Evolutionary conservation across 2,329 filamentous ascomycete species (phyloP), one percentile per base, ranked within the genome.

Genomic region (Malbranchea zuffiana): DNA sequence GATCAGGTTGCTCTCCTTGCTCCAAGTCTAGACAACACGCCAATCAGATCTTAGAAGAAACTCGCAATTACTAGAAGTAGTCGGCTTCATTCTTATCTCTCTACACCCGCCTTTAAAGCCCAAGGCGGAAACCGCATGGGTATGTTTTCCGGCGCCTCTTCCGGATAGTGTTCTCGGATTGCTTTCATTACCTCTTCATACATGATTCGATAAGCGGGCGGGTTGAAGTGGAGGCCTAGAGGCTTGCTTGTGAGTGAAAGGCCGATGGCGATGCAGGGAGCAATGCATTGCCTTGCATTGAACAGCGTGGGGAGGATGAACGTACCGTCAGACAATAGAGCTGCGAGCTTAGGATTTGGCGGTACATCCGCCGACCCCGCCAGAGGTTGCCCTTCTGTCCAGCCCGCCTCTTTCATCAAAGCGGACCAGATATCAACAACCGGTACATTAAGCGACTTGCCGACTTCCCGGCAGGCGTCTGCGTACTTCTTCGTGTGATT

Each of bases 371-470:
- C 55, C 59, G 74, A 64, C 57, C 87, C 70, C 10, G 65, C 57
- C 18, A 78, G 51, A 3, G 64, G 59, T 25, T 68, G 60, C 5
- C 65, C 68, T 47, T 61, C 59, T 11, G 64, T 54, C 61, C 72
- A 78, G 1, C 68, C 69, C 2, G 68, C 65, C 30, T 73, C 68
- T 38, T 74, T 67, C 77, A 93, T 83, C 49, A 95, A 71, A 0
- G 75, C 75, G 43, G 74, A 71, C 75, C 83, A 92, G 1, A 96
- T 69, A 58, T 96, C 84, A 15, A 93, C 63, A 1, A 88, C 71
- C 0, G 75, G 68, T 3, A 88, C 50, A 5, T 61, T 56, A 27
- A 69, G 60, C 39, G 67, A 67, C 32, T 58, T 66, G 2, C 71
- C 80, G 0, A 82, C 65, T 35, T 79, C 68, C 42, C 76, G 70